Evolutionary conservation across 176 grass and related monocot species (phyloP).

Genomic region (Oryza nivara): DNA sequence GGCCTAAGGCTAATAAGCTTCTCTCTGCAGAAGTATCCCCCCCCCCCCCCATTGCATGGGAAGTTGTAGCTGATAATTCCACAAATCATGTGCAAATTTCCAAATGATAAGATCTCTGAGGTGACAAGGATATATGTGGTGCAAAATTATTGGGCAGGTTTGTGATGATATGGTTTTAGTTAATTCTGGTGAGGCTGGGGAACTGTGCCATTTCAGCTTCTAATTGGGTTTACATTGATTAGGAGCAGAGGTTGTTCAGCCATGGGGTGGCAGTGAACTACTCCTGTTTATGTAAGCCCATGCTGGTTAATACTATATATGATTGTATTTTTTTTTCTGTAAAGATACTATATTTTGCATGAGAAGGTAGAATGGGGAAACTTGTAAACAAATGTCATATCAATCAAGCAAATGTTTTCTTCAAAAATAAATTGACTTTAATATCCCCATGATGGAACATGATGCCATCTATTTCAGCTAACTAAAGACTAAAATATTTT

Average conservation of each 20-base stretch:
- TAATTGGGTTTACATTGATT: not conserved
- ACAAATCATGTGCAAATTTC: conserved; percentile 35
- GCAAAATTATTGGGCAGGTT: conserved; percentile 7
- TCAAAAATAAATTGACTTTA: not conserved
- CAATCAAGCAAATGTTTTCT: not conserved
- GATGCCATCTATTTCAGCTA: not conserved
- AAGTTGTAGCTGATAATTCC: not conserved
- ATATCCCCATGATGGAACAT: not conserved
- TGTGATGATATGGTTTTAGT: conserved; percentile 22
- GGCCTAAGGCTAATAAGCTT: conserved; percentile 28
- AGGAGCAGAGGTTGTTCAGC: not conserved
- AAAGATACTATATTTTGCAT: not conserved
- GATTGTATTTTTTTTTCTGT: conserved; percentile 3
- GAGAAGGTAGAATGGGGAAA: not conserved
- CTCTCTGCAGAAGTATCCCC: conserved; percentile 9
- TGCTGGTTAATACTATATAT: not conserved
- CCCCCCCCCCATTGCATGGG: not conserved
- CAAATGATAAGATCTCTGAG: conserved; percentile 42
- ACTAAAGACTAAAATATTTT: not conserved
- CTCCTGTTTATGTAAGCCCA: not conserved
- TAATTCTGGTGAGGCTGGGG: not conserved
- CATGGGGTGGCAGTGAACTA: not conserved
- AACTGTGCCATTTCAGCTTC: not conserved
- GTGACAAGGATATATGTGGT: conserved; percentile 47
- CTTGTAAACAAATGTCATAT: not conserved